Evolutionary conservation across 352 stramenopile species (phyloP).

Genomic region (Globisporangium yorkense): DNA sequence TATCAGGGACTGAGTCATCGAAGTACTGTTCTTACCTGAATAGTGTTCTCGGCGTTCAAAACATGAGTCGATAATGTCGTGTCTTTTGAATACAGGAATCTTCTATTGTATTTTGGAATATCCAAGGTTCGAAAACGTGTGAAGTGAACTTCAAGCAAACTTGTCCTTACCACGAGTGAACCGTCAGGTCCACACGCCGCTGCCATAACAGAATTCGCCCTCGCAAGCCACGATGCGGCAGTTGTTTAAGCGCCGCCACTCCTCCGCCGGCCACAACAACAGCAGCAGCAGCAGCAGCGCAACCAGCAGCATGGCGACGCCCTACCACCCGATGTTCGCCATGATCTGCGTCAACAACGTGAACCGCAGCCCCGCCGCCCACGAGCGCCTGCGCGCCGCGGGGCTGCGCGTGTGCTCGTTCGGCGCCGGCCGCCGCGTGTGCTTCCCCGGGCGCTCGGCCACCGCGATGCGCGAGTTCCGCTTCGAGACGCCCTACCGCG

Average conservation of each 20-base stretch:
- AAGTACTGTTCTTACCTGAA: background rate
- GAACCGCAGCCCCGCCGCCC: slow-evolving; percentile 76
- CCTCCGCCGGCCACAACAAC: background rate
- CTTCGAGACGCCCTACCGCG: slow-evolving; percentile 67
- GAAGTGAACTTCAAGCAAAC: too few species aligned
- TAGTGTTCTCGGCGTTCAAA: too few species aligned
- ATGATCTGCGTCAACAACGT: slow-evolving; percentile 87
- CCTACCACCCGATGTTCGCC: slow-evolving; percentile 42
- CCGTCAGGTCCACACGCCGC: background rate
- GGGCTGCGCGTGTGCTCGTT: slow-evolving; percentile 72
- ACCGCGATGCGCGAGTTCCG: slow-evolving; percentile 38
- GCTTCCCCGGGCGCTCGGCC: slow-evolving; percentile 40
- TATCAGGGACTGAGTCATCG: background rate
- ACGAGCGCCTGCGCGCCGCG: slow-evolving; percentile 41
- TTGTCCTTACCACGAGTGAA: too few species aligned
- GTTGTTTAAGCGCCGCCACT: slow-evolving; percentile 11
- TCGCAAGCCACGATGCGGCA: slow-evolving; percentile 8
- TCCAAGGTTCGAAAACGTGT: too few species aligned
- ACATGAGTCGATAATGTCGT: too few species aligned
- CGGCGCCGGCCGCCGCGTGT: slow-evolving; percentile 52
- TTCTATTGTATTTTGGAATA: too few species aligned
- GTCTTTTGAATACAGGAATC: too few species aligned
- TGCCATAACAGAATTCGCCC: too few species aligned
- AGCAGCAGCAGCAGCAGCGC: background rate
- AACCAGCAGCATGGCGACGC: background rate